A percentile compares a stretch with the other conserved stretches of the same genome.
phyloP scores from a whole-genome alignment of 768 basidiomycete genomes.

The Boletus edulis region DNA sequence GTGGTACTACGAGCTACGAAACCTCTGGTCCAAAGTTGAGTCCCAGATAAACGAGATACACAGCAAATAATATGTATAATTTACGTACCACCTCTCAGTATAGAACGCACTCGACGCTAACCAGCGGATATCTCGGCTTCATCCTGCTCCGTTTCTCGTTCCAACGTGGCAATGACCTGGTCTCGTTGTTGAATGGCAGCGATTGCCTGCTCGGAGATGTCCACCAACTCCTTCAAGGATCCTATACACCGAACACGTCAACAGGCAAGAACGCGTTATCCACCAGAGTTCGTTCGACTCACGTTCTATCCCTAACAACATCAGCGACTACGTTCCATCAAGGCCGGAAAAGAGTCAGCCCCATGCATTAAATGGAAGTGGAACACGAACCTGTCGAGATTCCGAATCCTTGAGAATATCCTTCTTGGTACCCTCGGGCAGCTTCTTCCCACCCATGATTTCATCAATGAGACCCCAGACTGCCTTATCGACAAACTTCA shows the following conservation, averaged over 20 bases:
- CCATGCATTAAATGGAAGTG: neutral
- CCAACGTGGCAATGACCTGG: constrained; percentile 10
- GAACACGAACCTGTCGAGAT: constrained; percentile 38
- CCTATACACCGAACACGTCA: constrained; percentile 19
- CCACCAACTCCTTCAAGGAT: constrained; percentile 32
- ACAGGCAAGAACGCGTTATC: neutral
- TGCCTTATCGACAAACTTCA: constrained; percentile 7
- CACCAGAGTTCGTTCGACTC: constrained; percentile 11
- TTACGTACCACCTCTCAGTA: neutral
- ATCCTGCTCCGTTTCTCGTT: constrained; percentile 8
- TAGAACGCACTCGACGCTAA: neutral
- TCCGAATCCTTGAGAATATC: constrained; percentile 45
- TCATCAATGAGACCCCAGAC: constrained; percentile 42
- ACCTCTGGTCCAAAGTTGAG: too few species aligned
- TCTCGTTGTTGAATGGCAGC: constrained; percentile 32
- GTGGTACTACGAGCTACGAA: too few species aligned
- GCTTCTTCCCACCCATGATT: constrained; percentile 30
- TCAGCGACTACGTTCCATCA: constrained; percentile 32
- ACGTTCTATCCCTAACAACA: constrained; percentile 49
- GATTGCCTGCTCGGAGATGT: constrained; percentile 34
- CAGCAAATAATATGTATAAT: neutral
- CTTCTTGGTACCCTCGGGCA: constrained; percentile 33
- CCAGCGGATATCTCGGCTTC: neutral
- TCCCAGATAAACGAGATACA: neutral
- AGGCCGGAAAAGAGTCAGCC: neutral